Evolutionary conservation across 495 filamentous ascomycete species (phyloP), one percentile per base, ranked within the genome.

Genomic region (Penicillium desertorum): DNA sequence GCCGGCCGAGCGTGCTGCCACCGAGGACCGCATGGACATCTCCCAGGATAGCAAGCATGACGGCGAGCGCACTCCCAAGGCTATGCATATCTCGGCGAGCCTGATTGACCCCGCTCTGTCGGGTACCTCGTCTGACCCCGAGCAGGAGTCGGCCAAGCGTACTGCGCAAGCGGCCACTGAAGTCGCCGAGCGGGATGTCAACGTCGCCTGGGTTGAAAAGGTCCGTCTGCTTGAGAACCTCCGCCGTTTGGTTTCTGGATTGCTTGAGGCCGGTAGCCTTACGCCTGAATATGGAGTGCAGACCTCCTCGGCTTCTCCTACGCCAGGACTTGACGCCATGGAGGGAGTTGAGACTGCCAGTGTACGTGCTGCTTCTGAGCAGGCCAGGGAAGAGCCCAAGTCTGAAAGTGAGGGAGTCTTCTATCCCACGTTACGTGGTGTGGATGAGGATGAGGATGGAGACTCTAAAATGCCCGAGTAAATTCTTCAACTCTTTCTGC

Each of bases 131-230:
- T 60, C 73, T 6, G 52, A 75, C 17, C 63, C 70, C 0, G 73
- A 79, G 10, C 73, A 72, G 4, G 78, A 79, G 57, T 66, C 74
- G 34, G 71, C 72, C 10, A 68, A 73, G 52, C 75, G 72, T 20
- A 77, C 74, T 37, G 77, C 76, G 1, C 74, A 74, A 46, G 74
- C 75, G 2, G 77, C 77, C 25, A 75, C 73, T 1, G 73, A 76
- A 63, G 79, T 69, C 62, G 77, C 73, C 14, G 77, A 70, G 67
- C 74, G 69, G n/a, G 75, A 73, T 48, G 83, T 65, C 43, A 67
- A 93, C 62, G 88, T 90, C 58, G 78, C 81, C 36, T 95, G 90
- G 91, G 82, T 96, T 11, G 88, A 92, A 64, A 88, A 92, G 71
- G 85, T 91, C 56, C 88, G 91, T 27, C 79, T 87, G 39, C 86